Base-by-base conservation (phyloP, 257 asterid genomes). In the Cordia subcordata region DNA sequence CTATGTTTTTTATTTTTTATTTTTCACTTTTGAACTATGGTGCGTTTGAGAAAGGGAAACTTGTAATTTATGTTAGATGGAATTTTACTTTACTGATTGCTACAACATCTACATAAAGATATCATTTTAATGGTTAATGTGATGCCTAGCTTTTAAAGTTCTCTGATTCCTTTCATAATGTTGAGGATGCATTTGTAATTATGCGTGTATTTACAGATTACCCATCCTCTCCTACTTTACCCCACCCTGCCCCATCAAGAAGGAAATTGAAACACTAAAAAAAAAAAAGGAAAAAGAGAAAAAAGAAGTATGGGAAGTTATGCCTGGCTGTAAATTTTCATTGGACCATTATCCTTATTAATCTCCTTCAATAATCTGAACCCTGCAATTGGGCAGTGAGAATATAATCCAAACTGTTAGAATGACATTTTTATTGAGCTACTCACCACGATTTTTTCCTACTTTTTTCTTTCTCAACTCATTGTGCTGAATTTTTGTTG, bases 1-100 rank as follows among this genome's bases (percentile, higher is more conserved):
- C 1, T 42, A 42, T 58, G n/a, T 58, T 33, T 45, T 8, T 17
- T 13, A 3, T 8, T 49, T 35, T 33, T 49, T 12, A 11, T 20
- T 0, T 40, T 35, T 38, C 54, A 38, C 1, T 66, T 35, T 66
- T 50, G 55, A 11, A 37, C 44, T 51, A 40, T 52, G 55, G 47
- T 27, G 59, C 60, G 61, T 60, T 49, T 64, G 64, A 56, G 40
- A 60, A 63, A 72, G 59, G 61, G 53, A 49, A 57, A 47, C 53
- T 72, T 75, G 66, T 55, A 55, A 51, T 58, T 68, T 69, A 67
- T 62, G 77, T 68, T 71, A 49, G 76, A 63, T 72, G 77, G 54
- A 53, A 62, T 49, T 59, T 65, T 54, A 70, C 84, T 81, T 79
- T 60, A 71, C 62, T 58, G 58, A 67, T 84, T 82, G 89, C 94